These are phyloP conservation scores for Tuber indicum DNA, from an alignment of 495 filamentous ascomycete genomes.

Conservation along the genomic window DNA sequence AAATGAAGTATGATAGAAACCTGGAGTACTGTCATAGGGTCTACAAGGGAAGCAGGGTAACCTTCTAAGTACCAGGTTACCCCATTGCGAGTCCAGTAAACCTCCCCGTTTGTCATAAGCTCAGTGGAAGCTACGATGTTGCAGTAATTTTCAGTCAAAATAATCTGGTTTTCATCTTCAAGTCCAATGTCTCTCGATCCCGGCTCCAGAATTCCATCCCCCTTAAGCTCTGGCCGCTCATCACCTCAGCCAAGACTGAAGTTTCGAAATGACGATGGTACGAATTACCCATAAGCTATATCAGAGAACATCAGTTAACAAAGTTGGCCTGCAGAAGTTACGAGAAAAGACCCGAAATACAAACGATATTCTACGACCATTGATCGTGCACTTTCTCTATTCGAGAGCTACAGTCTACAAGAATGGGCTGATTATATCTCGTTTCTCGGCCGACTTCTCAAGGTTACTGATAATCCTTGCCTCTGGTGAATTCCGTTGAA, in stretches of 20 bases:
- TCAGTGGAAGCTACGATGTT: neutral
- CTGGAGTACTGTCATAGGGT: neutral
- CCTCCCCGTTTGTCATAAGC: neutral
- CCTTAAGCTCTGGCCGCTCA: slow-evolving; percentile 68
- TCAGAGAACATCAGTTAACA: slow-evolving; percentile 15
- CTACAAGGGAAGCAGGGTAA: neutral
- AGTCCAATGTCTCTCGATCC: slow-evolving; percentile 66
- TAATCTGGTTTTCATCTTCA: neutral
- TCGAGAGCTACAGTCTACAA: slow-evolving; percentile 77
- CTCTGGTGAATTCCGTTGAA: slow-evolving; percentile 3
- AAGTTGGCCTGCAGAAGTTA: slow-evolving; percentile 49
- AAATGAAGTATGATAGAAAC: neutral
- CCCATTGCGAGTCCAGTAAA: neutral
- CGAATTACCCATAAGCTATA: slow-evolving; percentile 21
- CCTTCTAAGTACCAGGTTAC: neutral
- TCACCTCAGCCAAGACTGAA: slow-evolving; percentile 57
- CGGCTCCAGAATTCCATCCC: slow-evolving; percentile 60
- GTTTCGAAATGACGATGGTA: slow-evolving; percentile 49
- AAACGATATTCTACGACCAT: slow-evolving; percentile 84
- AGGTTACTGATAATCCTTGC: slow-evolving; percentile 51
- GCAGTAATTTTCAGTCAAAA: neutral
- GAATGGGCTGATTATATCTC: slow-evolving; percentile 99
- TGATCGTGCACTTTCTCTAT: slow-evolving; percentile 79
- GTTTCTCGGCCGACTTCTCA: slow-evolving; percentile 82
- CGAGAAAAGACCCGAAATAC: slow-evolving; percentile 81